Percentiles rank a stretch among this genome's conserved stretches.
phyloP scores from a whole-genome alignment of 768 basidiomycete genomes.

The Lactifluus echinatus region DNA sequence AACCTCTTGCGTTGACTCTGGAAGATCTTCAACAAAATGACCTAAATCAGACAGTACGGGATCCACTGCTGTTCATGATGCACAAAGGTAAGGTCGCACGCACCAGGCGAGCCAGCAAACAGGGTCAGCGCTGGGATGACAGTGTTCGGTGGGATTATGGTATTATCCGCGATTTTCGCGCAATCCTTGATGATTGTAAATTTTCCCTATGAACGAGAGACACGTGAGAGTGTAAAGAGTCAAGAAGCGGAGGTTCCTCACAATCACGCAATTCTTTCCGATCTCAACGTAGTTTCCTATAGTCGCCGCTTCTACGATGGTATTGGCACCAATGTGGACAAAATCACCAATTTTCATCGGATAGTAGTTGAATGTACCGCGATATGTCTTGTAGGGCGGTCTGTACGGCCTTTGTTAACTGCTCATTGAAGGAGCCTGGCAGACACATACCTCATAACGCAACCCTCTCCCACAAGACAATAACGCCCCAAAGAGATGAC shows the following conservation, averaged over 20 bases:
- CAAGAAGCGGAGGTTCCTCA: constrained; percentile 32
- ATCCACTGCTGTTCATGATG: not conserved
- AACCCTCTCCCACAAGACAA: constrained; percentile 83
- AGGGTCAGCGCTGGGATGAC: constrained; percentile 83
- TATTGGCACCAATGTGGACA: constrained; percentile 86
- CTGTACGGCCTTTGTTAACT: constrained; percentile 30
- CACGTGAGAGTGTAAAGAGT: not conserved
- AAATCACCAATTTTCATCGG: constrained; percentile 96
- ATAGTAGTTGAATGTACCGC: constrained; percentile 92
- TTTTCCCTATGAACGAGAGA: constrained; percentile 56
- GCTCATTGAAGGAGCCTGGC: not conserved
- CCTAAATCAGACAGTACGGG: constrained; percentile 35
- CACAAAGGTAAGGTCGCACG: constrained; percentile 11
- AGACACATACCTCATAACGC: constrained; percentile 64
- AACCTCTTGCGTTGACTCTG: constrained; percentile 90
- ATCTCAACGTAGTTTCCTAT: constrained; percentile 94
- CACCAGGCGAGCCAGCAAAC: constrained; percentile 88
- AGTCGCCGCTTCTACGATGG: constrained; percentile 87
- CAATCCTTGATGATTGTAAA: constrained; percentile 97
- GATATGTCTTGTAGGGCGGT: constrained; percentile 84
- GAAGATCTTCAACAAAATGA: constrained; percentile 72
- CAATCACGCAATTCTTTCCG: constrained; percentile 92
- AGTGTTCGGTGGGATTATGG: constrained; percentile 84
- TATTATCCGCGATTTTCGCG: constrained; percentile 80
- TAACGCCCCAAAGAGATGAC: constrained; percentile 91